A percentile compares a stretch with the other conserved stretches of the same genome.
Conservation (phyloP, 208 protist genomes). For the Trypanosoma vivax region DNA sequence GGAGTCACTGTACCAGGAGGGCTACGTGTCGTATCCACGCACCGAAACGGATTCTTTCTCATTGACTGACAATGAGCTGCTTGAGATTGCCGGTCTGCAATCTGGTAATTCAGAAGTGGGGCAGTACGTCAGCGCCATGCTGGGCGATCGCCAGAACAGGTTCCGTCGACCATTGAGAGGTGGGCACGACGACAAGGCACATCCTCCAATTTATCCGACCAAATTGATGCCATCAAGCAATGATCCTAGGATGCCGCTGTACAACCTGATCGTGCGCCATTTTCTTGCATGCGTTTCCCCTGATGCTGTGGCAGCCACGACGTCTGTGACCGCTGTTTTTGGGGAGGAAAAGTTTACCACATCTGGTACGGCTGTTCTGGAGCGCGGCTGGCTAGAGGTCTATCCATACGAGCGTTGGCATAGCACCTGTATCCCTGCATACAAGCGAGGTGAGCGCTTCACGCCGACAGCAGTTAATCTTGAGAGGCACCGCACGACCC, state of each 20-base stretch:
- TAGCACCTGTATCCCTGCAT: constrained; percentile 89
- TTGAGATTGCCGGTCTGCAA: constrained; percentile 76
- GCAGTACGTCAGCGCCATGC: constrained; percentile 54
- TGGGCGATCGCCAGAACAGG: constrained; percentile 28
- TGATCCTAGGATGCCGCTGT: constrained; percentile 76
- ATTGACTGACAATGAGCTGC: constrained; percentile 78
- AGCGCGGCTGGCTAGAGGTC: constrained; percentile 95
- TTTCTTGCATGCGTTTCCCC: too few species aligned
- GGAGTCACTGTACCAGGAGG: constrained; percentile 90
- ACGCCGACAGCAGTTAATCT: constrained; percentile 80
- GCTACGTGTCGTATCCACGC: constrained; percentile 94
- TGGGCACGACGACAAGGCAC: constrained; percentile 95
- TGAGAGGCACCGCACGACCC: constrained; percentile 60
- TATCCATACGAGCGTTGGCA: constrained; percentile 89
- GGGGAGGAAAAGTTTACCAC: too few species aligned
- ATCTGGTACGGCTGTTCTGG: too few species aligned
- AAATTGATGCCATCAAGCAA: constrained; percentile 54
- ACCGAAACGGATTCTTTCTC: constrained; percentile 97
- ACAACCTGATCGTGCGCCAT: too few species aligned
- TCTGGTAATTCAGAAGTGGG: constrained; percentile 36
- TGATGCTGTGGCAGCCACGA: too few species aligned
- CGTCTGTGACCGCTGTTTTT: too few species aligned
- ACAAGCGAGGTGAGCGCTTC: too few species aligned
- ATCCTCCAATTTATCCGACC: constrained; percentile 98
- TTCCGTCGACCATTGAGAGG: constrained; percentile 93